Evolutionary conservation across 2,329 filamentous ascomycete species (phyloP), one percentile per base, ranked within the genome.

Genomic region (Davidsoniella eucalypti): DNA sequence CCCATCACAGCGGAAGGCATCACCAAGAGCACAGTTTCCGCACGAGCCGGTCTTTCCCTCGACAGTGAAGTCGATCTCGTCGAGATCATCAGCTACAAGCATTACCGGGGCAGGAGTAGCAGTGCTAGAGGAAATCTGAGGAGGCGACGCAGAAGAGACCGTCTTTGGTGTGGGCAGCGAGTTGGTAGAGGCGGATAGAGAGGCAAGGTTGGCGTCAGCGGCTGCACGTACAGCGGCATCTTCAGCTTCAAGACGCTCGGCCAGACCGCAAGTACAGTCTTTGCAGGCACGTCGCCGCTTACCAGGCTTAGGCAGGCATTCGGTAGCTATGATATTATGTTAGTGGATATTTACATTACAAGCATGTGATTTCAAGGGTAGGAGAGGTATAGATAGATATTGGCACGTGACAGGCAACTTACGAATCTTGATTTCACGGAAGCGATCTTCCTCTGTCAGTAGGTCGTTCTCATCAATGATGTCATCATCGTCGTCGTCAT

Each of bases 41-140:
- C 92, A 98, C 16, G 85, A 93, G 50, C 92, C 90, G 5, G 90
- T 85, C 69, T 95, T 96, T 58, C 92, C 92, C 65, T 94, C 76
- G n/a, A 96, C 86, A 0, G 92, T 98, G 62, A 98, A 96, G 65
- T 98, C 92, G 7, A 96, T 74, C 65, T 96, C 90, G 47, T 77
- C 80, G 45, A 98, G 68, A 61, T 98, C 92, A 58, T 86, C 80
- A 0, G 76, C 69, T 38, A 72, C 76, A 44, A 93, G 69, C 64
- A 82, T 84, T 47, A 83, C 66, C 10, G 47, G 47, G 12, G 47
- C 70, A 60, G 43, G 36, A 76, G 73, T 44, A 83, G 67, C 38
- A 17, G 39, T 16, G 33, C 21, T 25, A 33, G 8, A 9, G 8
- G 9, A 33, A 25, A 18, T 16, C 9, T 41, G 18, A 14, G 14